phyloP scores from a whole-genome alignment of 495 filamentous ascomycete genomes.

The Penicillium angulare region DNA sequence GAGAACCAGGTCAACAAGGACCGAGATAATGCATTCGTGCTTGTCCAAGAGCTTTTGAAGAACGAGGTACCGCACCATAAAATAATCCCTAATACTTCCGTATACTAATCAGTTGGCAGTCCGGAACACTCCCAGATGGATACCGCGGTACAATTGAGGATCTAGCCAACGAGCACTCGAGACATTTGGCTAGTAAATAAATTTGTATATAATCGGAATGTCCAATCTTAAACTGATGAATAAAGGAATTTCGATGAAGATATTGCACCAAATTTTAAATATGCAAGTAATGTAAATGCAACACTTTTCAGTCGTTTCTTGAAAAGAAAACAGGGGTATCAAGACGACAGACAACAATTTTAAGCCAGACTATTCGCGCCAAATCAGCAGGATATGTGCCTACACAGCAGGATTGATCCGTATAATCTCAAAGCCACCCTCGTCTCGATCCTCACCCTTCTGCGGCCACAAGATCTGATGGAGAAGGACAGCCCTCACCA shows the following conservation, averaged over 20 bases:
- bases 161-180: conserved; percentile 26
- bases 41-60: conserved; percentile 58
- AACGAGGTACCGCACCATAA: conserved; percentile 41
- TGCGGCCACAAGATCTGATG: conserved; percentile 72
- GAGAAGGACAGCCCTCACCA: conserved; percentile 64
- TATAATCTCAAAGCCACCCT: conserved; percentile 55
- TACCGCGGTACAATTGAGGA: conserved; percentile 28
- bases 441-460: conserved; percentile 62
- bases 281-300: too few species aligned
- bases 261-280: too few species aligned
- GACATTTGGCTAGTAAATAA: too few species aligned
- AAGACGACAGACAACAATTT: not conserved
- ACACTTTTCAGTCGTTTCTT: too few species aligned
- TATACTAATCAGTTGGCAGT: conserved; percentile 23
- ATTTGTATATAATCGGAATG: too few species aligned
- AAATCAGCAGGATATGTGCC: too few species aligned
- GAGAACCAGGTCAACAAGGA: conserved; percentile 44
- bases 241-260: too few species aligned
- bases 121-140: conserved; percentile 25
- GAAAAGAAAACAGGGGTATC: too few species aligned
- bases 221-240: too few species aligned
- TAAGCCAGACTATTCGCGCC: not conserved
- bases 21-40: conserved; percentile 62
- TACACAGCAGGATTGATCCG: conserved; percentile 25
- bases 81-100: not conserved